Evolutionary conservation across 2,329 filamentous ascomycete genomes (phyloP).

Genomic region (Colletotrichum paranaense): DNA sequence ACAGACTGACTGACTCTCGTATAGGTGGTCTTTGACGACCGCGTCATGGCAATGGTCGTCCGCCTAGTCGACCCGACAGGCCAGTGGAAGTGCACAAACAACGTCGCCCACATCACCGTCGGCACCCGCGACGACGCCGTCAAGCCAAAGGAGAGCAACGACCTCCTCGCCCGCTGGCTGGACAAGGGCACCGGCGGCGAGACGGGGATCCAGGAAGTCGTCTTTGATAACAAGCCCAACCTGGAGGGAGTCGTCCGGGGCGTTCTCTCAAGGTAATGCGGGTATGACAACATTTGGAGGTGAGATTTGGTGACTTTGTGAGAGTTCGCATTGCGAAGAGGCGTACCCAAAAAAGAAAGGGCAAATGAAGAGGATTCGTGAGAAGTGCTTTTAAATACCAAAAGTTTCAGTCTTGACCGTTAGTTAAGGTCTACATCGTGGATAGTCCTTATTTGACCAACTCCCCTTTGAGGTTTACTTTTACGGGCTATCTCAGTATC

Average conservation of each 20-base stretch:
- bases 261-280: slow-evolving; percentile 58
- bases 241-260: slow-evolving; percentile 60
- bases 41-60: slow-evolving; percentile 92
- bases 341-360: not conserved
- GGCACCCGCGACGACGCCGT: slow-evolving; percentile 80
- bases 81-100: slow-evolving; percentile 79
- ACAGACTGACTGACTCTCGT: too few species aligned
- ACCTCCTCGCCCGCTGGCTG: slow-evolving; percentile 81
- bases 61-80: slow-evolving; percentile 70
- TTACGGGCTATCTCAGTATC: not conserved
- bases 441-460: not conserved
- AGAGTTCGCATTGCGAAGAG: too few species aligned
- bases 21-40: slow-evolving; percentile 82
- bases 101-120: slow-evolving; percentile 87
- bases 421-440: not conserved
- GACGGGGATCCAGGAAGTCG: slow-evolving; percentile 59
- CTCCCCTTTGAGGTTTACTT: not conserved
- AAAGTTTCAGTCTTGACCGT: not conserved
- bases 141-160: slow-evolving; percentile 96
- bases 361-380: not conserved
- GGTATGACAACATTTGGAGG: too few species aligned
- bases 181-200: slow-evolving; percentile 59
- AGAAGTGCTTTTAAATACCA: not conserved
- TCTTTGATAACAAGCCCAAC: slow-evolving; percentile 60
- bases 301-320: too few species aligned